Evolutionary conservation across 345 rosid species (phyloP), one percentile per base, ranked within the genome.

Genomic region (Eucalyptus microcorys): DNA sequence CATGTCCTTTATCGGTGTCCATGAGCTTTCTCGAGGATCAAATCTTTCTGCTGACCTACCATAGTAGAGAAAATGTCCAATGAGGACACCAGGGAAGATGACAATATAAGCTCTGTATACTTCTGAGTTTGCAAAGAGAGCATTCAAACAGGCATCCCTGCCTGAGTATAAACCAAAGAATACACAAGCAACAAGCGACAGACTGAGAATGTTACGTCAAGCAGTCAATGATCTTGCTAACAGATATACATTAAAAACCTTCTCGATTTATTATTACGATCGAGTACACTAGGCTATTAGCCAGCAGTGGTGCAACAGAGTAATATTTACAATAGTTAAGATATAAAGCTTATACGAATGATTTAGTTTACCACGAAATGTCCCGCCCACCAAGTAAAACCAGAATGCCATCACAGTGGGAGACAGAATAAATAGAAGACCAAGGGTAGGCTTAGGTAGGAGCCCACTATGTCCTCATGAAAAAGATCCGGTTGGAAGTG

Each of bases 41-140:
- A 45, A 88, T 92, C 93, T 93, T 86, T 93, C 93, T 42, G 90
- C 53, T 57, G 92, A 91, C 48, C 94, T 93, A 90, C 34, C 57
- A 88, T 49, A 45, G 14, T 86, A 45, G 68, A 89, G 27, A n/a
- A 79, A 61, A 85, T 40, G 16, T 76, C 30, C 47, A n/a, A 86
- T 49, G 27, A 86, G 43, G 50, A 40, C 40, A 87, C 55, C 26
- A 9, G 43, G 53, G 13, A 48, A 76, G 27, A 21, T 11, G 15
- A 40, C 7, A 26, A 21, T 37, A 12, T 76, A 76, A 76, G 84
- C 47, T 76, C 2, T 76, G 14, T 10, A 40, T 21, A 40, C 4
- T 40, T 61, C 16, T 27, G 16, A 61, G 68, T 61, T 61, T 61
- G 68, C 68, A 30, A 61, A 61, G 68, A 61, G 68, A 40, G 47